Evolutionary conservation across 371 early-diverging fungal genomes (phyloP).

Genomic region (Sporodiniella umbellata): DNA sequence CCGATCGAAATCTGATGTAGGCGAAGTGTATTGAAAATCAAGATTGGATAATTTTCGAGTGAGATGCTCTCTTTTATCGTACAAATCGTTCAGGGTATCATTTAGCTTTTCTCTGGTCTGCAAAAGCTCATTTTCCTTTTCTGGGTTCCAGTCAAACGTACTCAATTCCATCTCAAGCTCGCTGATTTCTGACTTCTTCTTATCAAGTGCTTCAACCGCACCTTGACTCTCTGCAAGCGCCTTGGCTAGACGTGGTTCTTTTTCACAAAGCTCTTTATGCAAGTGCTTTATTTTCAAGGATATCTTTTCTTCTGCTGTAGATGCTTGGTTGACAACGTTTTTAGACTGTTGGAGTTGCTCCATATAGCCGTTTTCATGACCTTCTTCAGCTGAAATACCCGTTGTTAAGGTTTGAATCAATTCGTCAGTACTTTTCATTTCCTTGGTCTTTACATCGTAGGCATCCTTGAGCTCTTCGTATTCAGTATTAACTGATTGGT

Average conservation of each 20-base stretch:
- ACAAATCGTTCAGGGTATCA: slow-evolving; percentile 30
- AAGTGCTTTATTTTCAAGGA: slow-evolving; percentile 69
- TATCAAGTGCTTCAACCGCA: slow-evolving; percentile 42
- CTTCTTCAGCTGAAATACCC: slow-evolving; percentile 87
- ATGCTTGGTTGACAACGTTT: slow-evolving; percentile 50
- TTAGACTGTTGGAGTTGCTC: slow-evolving; percentile 84
- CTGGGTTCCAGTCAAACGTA: slow-evolving; percentile 52
- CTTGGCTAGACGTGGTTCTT: slow-evolving; percentile 45
- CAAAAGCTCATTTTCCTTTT: slow-evolving; percentile 39
- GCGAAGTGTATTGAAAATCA: slow-evolving; percentile 71
- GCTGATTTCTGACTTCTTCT: slow-evolving; percentile 38
- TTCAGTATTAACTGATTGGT: slow-evolving; percentile 44
- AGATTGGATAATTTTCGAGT: slow-evolving; percentile 53
- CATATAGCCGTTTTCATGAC: slow-evolving; percentile 91
- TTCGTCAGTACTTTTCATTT: slow-evolving; percentile 75
- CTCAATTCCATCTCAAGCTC: slow-evolving; percentile 23
- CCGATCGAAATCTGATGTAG: slow-evolving; percentile 85
- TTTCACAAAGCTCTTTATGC: slow-evolving; percentile 57
- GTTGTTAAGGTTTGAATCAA: slow-evolving; percentile 90
- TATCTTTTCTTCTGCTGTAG: slow-evolving; percentile 69
- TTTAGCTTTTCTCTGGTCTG: slow-evolving; percentile 30
- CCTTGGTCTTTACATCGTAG: slow-evolving; percentile 63
- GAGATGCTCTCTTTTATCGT: slow-evolving; percentile 45
- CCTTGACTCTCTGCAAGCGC: slow-evolving; percentile 51
- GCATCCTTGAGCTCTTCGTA: slow-evolving; percentile 60